These are phyloP conservation scores for Blastobotrys chiropterorum DNA, from an alignment of 805 yeast genomes.

Conservation along the genomic window DNA sequence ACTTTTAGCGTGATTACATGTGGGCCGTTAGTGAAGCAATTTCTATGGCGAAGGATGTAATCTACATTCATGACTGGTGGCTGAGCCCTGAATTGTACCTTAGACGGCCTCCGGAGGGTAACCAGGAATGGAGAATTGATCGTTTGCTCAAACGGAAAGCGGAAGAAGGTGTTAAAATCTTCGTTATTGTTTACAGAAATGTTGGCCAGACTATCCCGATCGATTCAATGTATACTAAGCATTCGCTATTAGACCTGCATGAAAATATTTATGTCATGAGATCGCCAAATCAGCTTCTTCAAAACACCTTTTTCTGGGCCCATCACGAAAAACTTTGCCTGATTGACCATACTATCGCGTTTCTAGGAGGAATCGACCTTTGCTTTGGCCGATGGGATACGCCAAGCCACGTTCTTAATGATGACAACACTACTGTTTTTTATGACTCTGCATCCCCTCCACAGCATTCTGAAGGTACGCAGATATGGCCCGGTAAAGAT, in stretches of 20 bases:
- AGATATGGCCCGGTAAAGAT: conserved; percentile 92
- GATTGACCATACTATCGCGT: conserved; percentile 81
- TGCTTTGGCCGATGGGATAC: conserved; percentile 97
- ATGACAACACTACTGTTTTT: conserved; percentile 45
- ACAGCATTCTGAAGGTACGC: conserved; percentile 31
- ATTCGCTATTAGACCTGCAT: conserved; percentile 78
- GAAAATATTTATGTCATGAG: conserved; percentile 84
- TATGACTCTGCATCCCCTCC: conserved; percentile 16
- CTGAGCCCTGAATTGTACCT: conserved; percentile 87
- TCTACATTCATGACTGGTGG: conserved; percentile 99
- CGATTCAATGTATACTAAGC: conserved; percentile 92
- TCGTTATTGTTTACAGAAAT: conserved; percentile 85
- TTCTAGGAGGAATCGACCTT: conserved; percentile 91
- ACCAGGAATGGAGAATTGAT: conserved; percentile 90
- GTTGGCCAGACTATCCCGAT: conserved; percentile 91
- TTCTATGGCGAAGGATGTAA: conserved; percentile 87
- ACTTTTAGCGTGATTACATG: conserved; percentile 64
- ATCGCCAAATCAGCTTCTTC: conserved; percentile 91
- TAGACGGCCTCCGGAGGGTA: conserved; percentile 91
- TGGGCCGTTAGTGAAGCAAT: conserved; percentile 94
- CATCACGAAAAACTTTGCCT: conserved; percentile 93
- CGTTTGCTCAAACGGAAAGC: conserved; percentile 84
- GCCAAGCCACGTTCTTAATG: conserved; percentile 86
- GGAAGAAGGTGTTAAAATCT: conserved; percentile 89
- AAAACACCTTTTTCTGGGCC: conserved; percentile 96